Base-by-base conservation (phyloP, 495 filamentous ascomycete species). In the Penicillium silybi region DNA sequence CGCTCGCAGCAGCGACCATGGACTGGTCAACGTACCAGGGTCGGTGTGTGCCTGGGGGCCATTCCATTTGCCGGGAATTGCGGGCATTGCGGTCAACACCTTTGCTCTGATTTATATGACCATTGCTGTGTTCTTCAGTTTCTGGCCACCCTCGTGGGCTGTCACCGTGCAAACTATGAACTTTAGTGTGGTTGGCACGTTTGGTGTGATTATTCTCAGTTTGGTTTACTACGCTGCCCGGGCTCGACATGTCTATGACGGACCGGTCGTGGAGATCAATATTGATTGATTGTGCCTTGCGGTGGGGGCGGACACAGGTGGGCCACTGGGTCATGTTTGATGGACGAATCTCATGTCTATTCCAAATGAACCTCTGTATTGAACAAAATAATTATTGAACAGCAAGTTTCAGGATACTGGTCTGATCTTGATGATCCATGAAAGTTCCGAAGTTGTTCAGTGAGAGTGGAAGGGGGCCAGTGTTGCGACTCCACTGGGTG, bases 51-150 rank as follows among this genome's bases (percentile, higher is more conserved):
- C 66, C 29, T 72, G 69, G 69, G 67, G 69, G 0, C 69, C 65
- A 0, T 72, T 72, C 50, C 64, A 64, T n/a, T 34, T 69, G 0
- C 57, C 58, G 2, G 62, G 67, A 0, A 58, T 66, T 11, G 64
- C 53, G 50, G 67, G 67, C 2, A 57, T 68, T 15, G 9, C 59
- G 29, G 45, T 68, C 9, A 71, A 71, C 17, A 13, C 42, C 6
- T 66, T 55, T 39, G 58, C 77, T 2, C 61, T 77, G 23, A 39
- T 72, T n/a, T 81, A 77, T 49, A 67, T 72, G 62, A 52, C 66
- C 4, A 67, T 81, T 23, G 64, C 68, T 4, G 56, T 75, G n/a
- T 78, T 82, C 61, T 76, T 78, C 55, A 77, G 69, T 46, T 80
- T 79, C 58, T 82, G 71, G 68, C 78, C 77, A 0, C 57, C 67